Evolutionary conservation across 208 protist genomes (phyloP).

Genomic region (Crithidia thermophila): DNA sequence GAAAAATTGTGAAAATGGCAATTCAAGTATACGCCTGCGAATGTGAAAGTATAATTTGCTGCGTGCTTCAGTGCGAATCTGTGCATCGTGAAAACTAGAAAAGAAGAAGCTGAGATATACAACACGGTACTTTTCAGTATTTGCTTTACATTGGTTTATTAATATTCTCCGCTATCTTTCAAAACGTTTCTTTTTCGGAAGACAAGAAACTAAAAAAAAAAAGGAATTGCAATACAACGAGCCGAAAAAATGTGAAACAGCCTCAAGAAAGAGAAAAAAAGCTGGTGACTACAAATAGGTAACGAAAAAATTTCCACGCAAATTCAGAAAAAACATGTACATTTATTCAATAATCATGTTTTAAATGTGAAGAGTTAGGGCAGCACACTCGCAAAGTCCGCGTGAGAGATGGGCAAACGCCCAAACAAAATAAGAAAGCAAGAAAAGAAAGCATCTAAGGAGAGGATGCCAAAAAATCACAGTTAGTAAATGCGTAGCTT

Average conservation of each 20-base stretch:
- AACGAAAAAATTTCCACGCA: not conserved
- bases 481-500: too few relatives aligned
- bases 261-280: not conserved
- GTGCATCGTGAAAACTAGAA: not conserved
- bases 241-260: not conserved
- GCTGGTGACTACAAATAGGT: not conserved
- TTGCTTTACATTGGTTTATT: not conserved
- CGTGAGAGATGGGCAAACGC: not conserved
- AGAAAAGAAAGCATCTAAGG: not conserved
- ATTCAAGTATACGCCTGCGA: too few relatives aligned
- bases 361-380: too few relatives aligned
- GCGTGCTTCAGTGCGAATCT: too few relatives aligned
- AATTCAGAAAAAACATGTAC: too few relatives aligned
- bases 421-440: not conserved
- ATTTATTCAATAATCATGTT: too few relatives aligned
- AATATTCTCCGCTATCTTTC: not conserved
- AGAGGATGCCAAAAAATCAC: too few relatives aligned
- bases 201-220: conserved; percentile 17
- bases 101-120: too few relatives aligned
- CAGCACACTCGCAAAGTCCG: too few relatives aligned
- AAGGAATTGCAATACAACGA: not conserved
- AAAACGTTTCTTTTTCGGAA: not conserved
- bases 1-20: too few relatives aligned
- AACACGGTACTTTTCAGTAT: not conserved
- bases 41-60: too few relatives aligned